Evolutionary conservation across 2,329 filamentous ascomycete species (phyloP), one percentile per base, ranked within the genome.

Genomic region (Neonectria coccinea): DNA sequence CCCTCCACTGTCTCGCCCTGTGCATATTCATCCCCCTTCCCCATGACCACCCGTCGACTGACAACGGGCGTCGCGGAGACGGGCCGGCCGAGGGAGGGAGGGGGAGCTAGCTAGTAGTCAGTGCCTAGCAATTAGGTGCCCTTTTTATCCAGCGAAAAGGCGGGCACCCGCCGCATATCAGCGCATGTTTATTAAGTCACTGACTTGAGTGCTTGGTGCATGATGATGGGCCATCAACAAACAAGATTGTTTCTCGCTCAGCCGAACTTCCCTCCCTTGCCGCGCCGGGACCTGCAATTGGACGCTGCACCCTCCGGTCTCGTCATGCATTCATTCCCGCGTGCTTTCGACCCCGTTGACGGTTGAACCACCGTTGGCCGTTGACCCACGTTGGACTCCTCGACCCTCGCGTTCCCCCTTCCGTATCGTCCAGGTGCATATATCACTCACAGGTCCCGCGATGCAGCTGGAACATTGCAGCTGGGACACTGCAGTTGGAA

Each of bases 21-120:
- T 36, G 56, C 56, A 58, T 51, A 51, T 56, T 45, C 25, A 42
- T 56, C 36, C 25, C 56, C 54, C 22, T 51, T 27, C 42, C 54
- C 63, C 59, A 62, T 59, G 59, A 62, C 59, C 63, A 55, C 61
- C 62, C 39, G 39, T n/a, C 52, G 29, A 55, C 59, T 59, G 68
- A 68, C 66, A 67, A 55, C 69, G 71, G 71, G 67, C 65, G 65
- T 69, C 71, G 67, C 71, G 70, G 71, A 71, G 63, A 65, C 71
- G 71, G 70, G 53, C 71, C 68, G 65, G 70, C 18, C 20, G 44
- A 9, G 44, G 20, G 48, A 33, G 48, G 25, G 29, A 22, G 48
- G 20, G 22, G 8, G 29, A 51, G 18, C 31, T 22, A 20, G 27
- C 31, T 25, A 47, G 7, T 18, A 25, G 25, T 6, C 25, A 25